Base-by-base conservation (phyloP, 1,284 basidiomycete genomes). In the Apiotrichum mycotoxinovorans region DNA sequence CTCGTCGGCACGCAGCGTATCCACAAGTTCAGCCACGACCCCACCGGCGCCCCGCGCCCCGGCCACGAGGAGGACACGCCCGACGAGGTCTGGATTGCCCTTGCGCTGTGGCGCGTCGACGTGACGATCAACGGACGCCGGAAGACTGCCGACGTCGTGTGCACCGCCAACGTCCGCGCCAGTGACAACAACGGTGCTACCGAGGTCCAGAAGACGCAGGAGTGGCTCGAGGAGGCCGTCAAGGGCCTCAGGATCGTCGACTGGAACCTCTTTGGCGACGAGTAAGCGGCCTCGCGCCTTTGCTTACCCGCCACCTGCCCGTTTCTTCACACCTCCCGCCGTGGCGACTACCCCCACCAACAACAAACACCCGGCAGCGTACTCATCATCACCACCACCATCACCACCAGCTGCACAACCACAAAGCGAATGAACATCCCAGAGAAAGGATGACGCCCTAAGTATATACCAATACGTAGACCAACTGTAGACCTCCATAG, bases 81-180 rank as follows among this genome's bases (percentile, higher is more conserved):
- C 37, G 91, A 88, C 74, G 79, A 84, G 50, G 87, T 96, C 43
- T 82, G 82, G 54, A 85, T 95, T 60, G 80, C 85, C 20, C 79
- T 95, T 68, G 89, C 86, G 11, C 79, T 97, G 11, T 94, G 86
- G 77, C 84, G 92, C 26, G 63, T 64, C 55, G 72, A 66, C 67
- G 37, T 63, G 18, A 18, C 49, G 17, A 17, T 38, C 2, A 41
- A 27, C 18, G 55, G n/a, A 73, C 81, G 51, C 64, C 72, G 76
- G 51, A 89, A 87, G 72, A 79, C 78, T 27, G 83, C 86, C 10
- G 93, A 96, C 72, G 72, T 95, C 22, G 87, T 94, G 37, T 80
- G 89, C 62, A 86, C 87, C 22, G 87, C 87, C 71, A 96, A 93
- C 73, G 81, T 89, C 25, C 79, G 66, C 72, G 72, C 52, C 64